A percentile compares a stretch with the other conserved stretches of the same genome.
These are phyloP conservation scores for Cryphonectria carpinicola DNA, from an alignment of 2,329 filamentous ascomycete species.

Conservation along the genomic window DNA sequence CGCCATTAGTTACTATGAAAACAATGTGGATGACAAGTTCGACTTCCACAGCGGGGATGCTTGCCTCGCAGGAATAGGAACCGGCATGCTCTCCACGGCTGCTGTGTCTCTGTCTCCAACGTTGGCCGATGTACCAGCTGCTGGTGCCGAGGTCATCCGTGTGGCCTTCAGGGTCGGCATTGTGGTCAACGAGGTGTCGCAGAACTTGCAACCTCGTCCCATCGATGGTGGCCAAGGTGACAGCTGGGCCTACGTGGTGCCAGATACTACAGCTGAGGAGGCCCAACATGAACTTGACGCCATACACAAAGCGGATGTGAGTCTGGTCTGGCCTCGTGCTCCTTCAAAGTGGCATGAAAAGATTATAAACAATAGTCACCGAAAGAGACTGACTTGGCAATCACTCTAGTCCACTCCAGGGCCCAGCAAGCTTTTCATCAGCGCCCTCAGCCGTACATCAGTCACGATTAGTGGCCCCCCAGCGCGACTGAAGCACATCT, in stretches of 20 bases:
- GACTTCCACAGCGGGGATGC: constrained; percentile 34
- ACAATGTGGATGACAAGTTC: constrained; percentile 31
- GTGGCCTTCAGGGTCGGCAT: constrained; percentile 52
- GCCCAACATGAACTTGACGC: constrained; percentile 45
- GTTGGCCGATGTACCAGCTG: constrained; percentile 43
- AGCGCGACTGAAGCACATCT: constrained; percentile 36
- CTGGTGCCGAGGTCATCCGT: constrained; percentile 47
- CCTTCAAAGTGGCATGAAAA: background rate
- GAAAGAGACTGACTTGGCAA: background rate
- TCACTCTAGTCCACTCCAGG: constrained; percentile 32
- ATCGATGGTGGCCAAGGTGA: constrained; percentile 32
- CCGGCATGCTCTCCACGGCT: constrained; percentile 48
- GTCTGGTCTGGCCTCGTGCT: background rate
- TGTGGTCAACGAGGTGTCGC: constrained; percentile 46
- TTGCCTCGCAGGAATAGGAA: constrained; percentile 46
- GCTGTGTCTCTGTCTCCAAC: constrained; percentile 46
- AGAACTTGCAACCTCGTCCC: constrained; percentile 43
- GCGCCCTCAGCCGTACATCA: constrained; percentile 38
- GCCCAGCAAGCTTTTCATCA: constrained; percentile 46
- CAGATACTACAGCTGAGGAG: constrained; percentile 36
- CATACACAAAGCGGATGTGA: constrained; percentile 34
- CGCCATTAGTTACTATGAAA: constrained; percentile 38
- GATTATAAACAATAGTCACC: no score
- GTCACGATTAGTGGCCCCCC: constrained; percentile 46
- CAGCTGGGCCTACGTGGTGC: constrained; percentile 48